Evolutionary conservation across 495 filamentous ascomycete species (phyloP).

Genomic region (Staphylotrichum longicolle): DNA sequence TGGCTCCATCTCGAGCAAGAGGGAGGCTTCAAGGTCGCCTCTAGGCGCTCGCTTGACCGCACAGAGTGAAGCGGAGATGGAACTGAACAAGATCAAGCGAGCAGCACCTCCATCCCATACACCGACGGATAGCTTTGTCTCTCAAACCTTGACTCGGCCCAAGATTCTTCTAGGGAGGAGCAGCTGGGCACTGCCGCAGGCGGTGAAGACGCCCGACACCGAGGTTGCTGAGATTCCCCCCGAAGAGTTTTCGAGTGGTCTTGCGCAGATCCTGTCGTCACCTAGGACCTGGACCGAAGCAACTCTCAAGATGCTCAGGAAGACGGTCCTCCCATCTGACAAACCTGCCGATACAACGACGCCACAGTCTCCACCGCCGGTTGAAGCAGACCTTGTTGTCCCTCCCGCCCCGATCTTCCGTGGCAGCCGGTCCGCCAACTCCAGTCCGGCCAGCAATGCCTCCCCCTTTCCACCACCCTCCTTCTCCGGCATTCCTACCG

Average conservation of each 20-base stretch:
- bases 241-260: constrained; percentile 34
- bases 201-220: constrained; percentile 26
- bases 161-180: constrained; percentile 31
- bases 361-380: constrained; percentile 2
- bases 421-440: constrained; percentile 32
- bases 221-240: constrained; percentile 29
- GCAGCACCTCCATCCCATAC: constrained; percentile 19
- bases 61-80: constrained; percentile 41
- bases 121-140: constrained; percentile 14
- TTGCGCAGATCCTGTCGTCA: constrained; percentile 26
- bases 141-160: constrained; percentile 25
- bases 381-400: constrained; percentile 13
- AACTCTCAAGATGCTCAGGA: constrained; percentile 35
- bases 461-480: constrained; percentile 35
- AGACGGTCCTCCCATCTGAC: constrained; percentile 26
- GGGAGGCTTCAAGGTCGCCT: constrained; percentile 16
- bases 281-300: constrained; percentile 34
- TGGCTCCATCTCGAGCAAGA: constrained; percentile 31
- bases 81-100: constrained; percentile 40
- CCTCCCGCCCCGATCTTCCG: constrained; percentile 29
- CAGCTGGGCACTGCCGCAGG: constrained; percentile 36
- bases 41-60: constrained; percentile 32
- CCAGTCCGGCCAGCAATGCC: constrained; percentile 26
- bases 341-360: not conserved
- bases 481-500: constrained; percentile 23